Percentiles rank a stretch among this genome's conserved stretches.
Evolutionary conservation across 352 stramenopile species (phyloP).

Genomic region (Hyaloperonospora brassicae): DNA sequence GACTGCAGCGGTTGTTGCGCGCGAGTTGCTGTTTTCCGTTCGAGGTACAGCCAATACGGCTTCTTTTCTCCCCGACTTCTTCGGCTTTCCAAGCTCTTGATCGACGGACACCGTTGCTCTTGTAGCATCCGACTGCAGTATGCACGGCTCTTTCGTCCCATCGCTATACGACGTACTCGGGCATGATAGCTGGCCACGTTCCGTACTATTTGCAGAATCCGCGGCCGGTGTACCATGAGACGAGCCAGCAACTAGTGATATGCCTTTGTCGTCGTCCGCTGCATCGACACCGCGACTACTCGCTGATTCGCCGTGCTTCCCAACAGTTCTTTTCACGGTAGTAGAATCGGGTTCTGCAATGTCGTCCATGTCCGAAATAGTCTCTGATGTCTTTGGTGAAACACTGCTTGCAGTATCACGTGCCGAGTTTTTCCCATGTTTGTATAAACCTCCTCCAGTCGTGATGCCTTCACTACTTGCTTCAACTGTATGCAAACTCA

Average conservation of each 20-base stretch:
- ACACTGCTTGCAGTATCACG: not conserved
- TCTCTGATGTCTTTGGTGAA: not conserved
- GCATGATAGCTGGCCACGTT: conserved; percentile 3
- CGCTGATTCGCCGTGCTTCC: too few species aligned
- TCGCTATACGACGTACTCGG: too few species aligned
- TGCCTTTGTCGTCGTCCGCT: too few species aligned
- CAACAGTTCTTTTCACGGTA: too few species aligned
- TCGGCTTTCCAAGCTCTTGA: conserved; percentile 7
- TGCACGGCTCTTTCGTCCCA: not conserved
- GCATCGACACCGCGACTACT: too few species aligned
- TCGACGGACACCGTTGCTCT: conserved; percentile 7
- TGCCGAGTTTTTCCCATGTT: conserved; percentile 1
- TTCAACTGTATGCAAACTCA: conserved; percentile 9
- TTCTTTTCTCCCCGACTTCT: conserved; percentile 19
- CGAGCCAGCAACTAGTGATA: not conserved
- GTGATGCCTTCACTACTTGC: conserved; percentile 5
- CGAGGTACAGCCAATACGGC: not conserved
- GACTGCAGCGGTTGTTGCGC: not conserved
- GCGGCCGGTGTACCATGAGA: too few species aligned
- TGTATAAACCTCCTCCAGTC: not conserved
- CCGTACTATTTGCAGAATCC: not conserved
- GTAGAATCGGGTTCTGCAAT: conserved; percentile 2
- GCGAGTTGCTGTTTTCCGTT: not conserved
- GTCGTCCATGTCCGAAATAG: not conserved
- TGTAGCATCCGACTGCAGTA: conserved; percentile 2